Percentiles rank a stretch among this genome's conserved stretches.
Evolutionary conservation across 169 alveolate genomes (phyloP).

Genomic region (Cyclospora cayetanensis): DNA sequence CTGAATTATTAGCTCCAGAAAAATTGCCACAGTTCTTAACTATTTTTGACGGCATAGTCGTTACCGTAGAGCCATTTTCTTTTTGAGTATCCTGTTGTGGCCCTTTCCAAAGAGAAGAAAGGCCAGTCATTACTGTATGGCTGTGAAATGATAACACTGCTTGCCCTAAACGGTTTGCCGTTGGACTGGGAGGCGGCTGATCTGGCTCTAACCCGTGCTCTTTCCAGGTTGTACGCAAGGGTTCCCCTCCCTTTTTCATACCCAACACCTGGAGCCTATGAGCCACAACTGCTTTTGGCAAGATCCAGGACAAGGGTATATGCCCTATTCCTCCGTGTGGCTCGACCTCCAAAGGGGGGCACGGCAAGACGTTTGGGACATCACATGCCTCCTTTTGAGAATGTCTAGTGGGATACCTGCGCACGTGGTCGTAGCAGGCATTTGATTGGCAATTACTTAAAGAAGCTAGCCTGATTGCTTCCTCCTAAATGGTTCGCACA

Average conservation of each 20-base stretch:
- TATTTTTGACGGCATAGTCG: conserved; percentile 6
- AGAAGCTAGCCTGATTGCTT: too few species aligned
- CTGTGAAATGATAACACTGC: not conserved
- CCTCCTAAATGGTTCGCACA: too few species aligned
- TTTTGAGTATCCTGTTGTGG: not conserved
- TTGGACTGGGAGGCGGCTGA: not conserved
- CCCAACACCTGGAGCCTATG: conserved; percentile 25
- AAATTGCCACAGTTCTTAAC: not conserved
- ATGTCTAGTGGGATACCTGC: too few species aligned
- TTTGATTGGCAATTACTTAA: too few species aligned
- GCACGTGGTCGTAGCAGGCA: too few species aligned
- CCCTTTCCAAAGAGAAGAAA: conserved; percentile 20
- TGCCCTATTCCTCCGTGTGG: conserved; percentile 50
- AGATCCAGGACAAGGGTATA: conserved; percentile 63
- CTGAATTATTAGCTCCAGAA: not conserved
- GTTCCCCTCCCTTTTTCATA: not conserved
- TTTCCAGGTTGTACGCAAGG: not conserved
- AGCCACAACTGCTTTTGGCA: conserved; percentile 57
- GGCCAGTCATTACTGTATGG: not conserved
- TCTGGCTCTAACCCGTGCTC: not conserved
- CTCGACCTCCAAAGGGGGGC: not conserved
- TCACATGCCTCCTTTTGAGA: too few species aligned
- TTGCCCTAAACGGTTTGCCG: not conserved
- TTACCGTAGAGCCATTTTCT: not conserved
- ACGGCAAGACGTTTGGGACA: not conserved